Conservation (phyloP, 805 yeast species). For the Pichia kluyveri region DNA sequence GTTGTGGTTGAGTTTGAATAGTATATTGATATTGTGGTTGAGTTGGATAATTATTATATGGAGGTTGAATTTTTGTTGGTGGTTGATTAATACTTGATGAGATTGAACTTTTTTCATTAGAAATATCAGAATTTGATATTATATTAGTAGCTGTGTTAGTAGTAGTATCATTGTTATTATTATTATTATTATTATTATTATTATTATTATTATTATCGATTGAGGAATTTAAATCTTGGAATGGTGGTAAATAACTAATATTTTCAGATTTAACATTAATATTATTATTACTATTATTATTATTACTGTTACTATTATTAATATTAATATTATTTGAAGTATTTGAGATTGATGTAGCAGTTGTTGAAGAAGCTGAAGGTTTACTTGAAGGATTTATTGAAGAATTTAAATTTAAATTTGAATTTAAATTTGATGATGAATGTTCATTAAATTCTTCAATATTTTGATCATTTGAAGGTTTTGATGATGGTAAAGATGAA, state of each 20-base stretch:
- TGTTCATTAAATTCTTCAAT: too few species aligned
- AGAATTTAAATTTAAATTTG: too few species aligned
- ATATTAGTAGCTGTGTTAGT: too few species aligned
- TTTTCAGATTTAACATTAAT: neutral
- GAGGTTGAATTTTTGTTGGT: neutral
- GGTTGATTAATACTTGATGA: neutral
- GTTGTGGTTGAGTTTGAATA: neutral
- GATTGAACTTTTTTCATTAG: too few species aligned
- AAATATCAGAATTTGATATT: too few species aligned
- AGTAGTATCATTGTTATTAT: neutral
- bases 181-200: neutral
- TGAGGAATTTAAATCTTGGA: neutral
- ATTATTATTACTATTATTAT: neutral
- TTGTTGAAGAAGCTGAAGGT: neutral
- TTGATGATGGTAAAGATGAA: neutral
- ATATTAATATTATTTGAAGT: neutral
- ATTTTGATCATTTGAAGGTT: too few species aligned
- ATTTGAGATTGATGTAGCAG: neutral
- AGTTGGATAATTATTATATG: neutral
- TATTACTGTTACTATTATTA: neutral
- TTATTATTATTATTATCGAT: neutral
- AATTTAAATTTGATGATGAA: too few species aligned
- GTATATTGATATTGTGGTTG: neutral
- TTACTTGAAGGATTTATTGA: neutral
- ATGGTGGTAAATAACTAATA: neutral